Evolutionary conservation across 1,284 basidiomycete genomes (phyloP), one percentile per base, ranked within the genome.

Genomic region (Papiliotrema flavescens): DNA sequence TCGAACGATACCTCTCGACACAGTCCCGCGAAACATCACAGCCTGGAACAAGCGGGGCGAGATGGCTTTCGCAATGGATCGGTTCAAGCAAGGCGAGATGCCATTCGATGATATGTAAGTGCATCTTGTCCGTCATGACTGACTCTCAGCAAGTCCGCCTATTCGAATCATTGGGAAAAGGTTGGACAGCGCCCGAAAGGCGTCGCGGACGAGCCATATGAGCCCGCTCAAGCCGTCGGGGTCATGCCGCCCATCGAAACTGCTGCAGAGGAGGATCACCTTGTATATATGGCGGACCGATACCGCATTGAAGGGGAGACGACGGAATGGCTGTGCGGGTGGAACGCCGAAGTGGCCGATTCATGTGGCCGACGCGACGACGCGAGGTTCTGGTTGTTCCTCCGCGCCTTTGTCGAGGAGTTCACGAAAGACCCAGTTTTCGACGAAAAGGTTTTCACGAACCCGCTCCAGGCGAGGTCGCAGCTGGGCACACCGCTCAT

Each of bases 41-140:
- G 80, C 84, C 0, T 93, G 89, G 88, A 84, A 85, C 49, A 80
- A 81, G 0, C 78, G 80, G 40, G 88, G 88, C 0, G 81, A 86
- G 5, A 69, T 92, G 34, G 80, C 84, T 1, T 90, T 90, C 62
- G 85, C 86, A 4, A 69, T 83, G 1, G 88, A 89, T 57, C 76
- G 76, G 19, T 80, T 80, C 51, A 70, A 73, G 20, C 70, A 70
- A 32, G 87, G 84, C 77, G 89, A 91, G 64, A 73, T 88, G 0
- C 90, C 90, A 0, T 93, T 88, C 62, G 90, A 93, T 63, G 90
- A 93, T 67, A 68, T 87, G 89, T 90, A 66, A 65, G 86, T 77
- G 34, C 19, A 19, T 15, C 22, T 2, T 34, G 49, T 37, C n/a
- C 5, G 3, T 32, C 23, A 15, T 41, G 14, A 39, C 7, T 26